These are phyloP conservation scores for Ogataea pini DNA, from an alignment of 805 yeast species.

Conservation along the genomic window DNA sequence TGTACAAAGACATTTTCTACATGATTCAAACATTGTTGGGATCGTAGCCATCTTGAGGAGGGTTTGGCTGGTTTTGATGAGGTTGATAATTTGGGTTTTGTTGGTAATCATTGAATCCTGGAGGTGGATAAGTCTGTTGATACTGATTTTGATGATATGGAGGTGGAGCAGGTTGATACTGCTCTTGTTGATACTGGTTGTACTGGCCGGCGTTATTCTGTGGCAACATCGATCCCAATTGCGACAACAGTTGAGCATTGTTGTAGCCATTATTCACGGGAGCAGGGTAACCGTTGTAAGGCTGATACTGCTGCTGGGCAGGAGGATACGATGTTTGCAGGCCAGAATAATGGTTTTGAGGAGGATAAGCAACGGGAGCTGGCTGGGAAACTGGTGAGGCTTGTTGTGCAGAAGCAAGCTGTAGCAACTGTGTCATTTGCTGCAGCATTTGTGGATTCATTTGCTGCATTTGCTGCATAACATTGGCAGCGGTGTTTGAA, in stretches of 20 bases:
- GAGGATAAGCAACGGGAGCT: not conserved
- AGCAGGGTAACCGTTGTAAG: slow-evolving; percentile 1
- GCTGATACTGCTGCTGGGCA: not conserved
- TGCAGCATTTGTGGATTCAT: slow-evolving; percentile 20
- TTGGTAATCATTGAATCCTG: not conserved
- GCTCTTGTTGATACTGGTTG: slow-evolving; percentile 1
- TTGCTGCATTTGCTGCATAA: slow-evolving; percentile 13
- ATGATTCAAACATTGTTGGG: slow-evolving; percentile 15
- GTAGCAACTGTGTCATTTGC: slow-evolving; percentile 28
- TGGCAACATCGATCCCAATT: not conserved
- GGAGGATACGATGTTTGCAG: slow-evolving; percentile 10
- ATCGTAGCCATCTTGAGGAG: slow-evolving; percentile 26
- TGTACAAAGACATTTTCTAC: slow-evolving; percentile 1
- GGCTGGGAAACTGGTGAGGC: not conserved
- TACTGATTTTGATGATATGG: not conserved
- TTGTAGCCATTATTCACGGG: not conserved
- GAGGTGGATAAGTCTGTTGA: not conserved
- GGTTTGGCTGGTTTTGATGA: not conserved
- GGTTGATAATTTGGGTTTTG: not conserved
- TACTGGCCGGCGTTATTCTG: not conserved
- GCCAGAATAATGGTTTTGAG: not conserved
- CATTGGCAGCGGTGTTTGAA: slow-evolving; percentile 7
- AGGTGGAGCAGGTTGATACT: not conserved
- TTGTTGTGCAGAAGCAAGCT: slow-evolving; percentile 21
- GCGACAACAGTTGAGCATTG: slow-evolving; percentile 1